Evolutionary conservation across 768 basidiomycete genomes (phyloP).

Genomic region (Cyclocybe cylindracea): DNA sequence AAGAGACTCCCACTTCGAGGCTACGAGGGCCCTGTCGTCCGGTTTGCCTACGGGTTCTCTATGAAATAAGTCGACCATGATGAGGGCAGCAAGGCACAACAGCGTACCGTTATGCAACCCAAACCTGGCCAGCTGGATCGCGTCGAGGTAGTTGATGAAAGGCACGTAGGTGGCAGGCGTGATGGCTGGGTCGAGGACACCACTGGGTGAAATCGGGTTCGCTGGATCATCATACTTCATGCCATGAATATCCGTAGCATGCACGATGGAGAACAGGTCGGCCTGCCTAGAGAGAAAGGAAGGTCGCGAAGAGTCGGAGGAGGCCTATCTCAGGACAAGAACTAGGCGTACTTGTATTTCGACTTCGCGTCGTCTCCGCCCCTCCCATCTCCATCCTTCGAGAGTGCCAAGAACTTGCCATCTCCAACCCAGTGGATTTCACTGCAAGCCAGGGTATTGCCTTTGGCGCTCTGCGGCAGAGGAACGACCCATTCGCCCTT

Average conservation of each 20-base stretch:
- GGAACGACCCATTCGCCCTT: constrained; percentile 63
- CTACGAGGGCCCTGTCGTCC: constrained; percentile 53
- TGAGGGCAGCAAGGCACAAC: background rate
- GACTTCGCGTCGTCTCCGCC: constrained; percentile 51
- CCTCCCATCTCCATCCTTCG: constrained; percentile 62
- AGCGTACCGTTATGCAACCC: constrained; percentile 61
- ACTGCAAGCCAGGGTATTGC: constrained; percentile 51
- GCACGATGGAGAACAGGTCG: constrained; percentile 56
- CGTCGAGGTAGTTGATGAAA: constrained; percentile 58
- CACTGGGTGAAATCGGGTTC: constrained; percentile 51
- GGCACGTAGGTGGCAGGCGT: constrained; percentile 53
- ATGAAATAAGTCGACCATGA: background rate
- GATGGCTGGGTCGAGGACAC: constrained; percentile 46
- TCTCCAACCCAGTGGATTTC: constrained; percentile 59
- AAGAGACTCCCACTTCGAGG: constrained; percentile 69
- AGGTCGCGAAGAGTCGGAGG: background rate
- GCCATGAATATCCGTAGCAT: constrained; percentile 64
- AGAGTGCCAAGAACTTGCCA: constrained; percentile 57
- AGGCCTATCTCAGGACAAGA: background rate
- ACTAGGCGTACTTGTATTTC: constrained; percentile 47
- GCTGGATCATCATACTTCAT: constrained; percentile 54
- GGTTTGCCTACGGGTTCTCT: constrained; percentile 38
- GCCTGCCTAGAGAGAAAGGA: constrained; percentile 43
- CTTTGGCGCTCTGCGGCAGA: constrained; percentile 50
- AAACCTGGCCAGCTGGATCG: constrained; percentile 55